Evolutionary conservation across 441 rosid genomes (phyloP).

Genomic region (Syzygium malaccense): DNA sequence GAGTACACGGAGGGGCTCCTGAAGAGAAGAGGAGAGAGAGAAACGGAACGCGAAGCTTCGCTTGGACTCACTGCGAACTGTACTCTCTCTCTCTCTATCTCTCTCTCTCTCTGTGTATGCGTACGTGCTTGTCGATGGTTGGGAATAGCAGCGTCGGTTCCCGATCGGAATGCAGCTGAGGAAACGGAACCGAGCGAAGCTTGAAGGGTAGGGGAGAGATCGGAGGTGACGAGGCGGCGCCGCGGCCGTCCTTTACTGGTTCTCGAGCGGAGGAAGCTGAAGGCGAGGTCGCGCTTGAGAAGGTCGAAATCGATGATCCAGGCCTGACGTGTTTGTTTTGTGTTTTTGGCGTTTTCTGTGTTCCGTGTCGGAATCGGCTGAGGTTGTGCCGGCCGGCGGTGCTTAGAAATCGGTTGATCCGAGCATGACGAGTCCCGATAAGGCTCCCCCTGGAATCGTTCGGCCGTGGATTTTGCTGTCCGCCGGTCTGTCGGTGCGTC

Average conservation of each 20-base stretch:
- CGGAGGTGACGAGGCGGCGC: background rate
- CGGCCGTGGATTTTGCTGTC: background rate
- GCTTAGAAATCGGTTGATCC: background rate
- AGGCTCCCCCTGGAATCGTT: background rate
- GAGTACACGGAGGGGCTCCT: background rate
- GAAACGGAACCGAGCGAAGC: background rate
- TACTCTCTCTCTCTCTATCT: slow-evolving; percentile 9
- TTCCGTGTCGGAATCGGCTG: background rate
- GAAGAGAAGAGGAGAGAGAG: background rate
- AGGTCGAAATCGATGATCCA: too few species aligned
- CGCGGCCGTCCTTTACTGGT: background rate
- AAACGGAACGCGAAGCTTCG: background rate
- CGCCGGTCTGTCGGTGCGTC: background rate
- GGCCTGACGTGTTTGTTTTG: too few species aligned
- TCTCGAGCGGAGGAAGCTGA: background rate
- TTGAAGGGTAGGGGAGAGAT: background rate
- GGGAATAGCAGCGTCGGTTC: background rate
- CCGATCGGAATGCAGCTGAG: background rate
- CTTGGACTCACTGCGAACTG: background rate
- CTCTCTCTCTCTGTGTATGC: background rate
- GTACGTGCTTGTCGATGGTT: background rate
- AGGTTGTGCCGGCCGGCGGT: background rate
- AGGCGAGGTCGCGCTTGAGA: background rate
- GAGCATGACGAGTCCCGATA: background rate
- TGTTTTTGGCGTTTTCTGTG: background rate